A percentile compares a stretch with the other conserved stretches of the same genome.
Conservation (phyloP, 306 rosid genomes). For the Geum urbanum region DNA sequence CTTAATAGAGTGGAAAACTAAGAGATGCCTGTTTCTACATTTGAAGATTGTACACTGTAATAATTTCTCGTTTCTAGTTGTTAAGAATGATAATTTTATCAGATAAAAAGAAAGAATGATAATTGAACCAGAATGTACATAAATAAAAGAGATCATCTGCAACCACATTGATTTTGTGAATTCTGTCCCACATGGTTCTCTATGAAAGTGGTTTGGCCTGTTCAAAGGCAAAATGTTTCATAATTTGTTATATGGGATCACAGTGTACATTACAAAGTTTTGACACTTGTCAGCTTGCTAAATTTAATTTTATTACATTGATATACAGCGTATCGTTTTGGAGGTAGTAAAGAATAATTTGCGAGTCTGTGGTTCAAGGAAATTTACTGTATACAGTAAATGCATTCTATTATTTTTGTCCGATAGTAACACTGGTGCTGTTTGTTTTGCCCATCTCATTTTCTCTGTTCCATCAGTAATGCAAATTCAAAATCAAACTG, state of each 20-base stretch:
- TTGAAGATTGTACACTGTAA: not conserved
- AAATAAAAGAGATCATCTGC: not conserved
- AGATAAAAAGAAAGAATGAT: not conserved
- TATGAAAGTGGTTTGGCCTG: not conserved
- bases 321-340: not conserved
- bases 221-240: constrained; percentile 6
- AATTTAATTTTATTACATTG: not conserved
- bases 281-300: not conserved
- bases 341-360: not conserved
- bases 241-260: not conserved
- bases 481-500: constrained; percentile 41
- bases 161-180: constrained; percentile 5
- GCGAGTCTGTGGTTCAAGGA: not conserved
- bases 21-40: not conserved
- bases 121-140: not conserved
- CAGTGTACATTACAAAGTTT: not conserved
- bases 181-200: not conserved
- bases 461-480: constrained; percentile 21
- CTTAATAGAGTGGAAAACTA: not conserved
- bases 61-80: not conserved
- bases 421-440: not conserved
- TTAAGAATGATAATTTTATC: too few relatives aligned
- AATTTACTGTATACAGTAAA: not conserved
- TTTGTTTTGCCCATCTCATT: constrained; percentile 26
- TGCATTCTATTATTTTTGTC: constrained; percentile 6